Conservation (phyloP, 176 grass and related monocot species). For the Rhynchospora breviuscula region DNA sequence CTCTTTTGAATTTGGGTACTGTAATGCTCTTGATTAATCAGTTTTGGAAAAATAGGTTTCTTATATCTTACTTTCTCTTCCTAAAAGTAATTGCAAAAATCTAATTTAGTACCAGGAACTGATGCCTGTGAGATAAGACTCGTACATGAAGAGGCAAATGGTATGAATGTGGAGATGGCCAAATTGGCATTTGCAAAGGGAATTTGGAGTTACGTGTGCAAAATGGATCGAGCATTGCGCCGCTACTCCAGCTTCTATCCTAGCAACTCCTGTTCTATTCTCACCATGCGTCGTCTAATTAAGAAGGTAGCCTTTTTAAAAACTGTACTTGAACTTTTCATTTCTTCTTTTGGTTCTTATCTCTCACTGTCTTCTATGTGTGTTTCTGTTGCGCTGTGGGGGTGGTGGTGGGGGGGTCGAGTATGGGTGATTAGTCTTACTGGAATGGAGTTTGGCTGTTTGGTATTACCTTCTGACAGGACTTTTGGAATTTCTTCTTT, state of each 20-base stretch:
- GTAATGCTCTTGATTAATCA: background rate
- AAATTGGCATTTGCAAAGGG: slow-evolving; percentile 95
- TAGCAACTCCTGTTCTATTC: slow-evolving; percentile 37
- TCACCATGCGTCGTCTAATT: slow-evolving; percentile 57
- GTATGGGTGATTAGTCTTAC: too few species aligned
- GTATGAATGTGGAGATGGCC: slow-evolving; percentile 90
- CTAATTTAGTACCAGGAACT: slow-evolving; percentile 64
- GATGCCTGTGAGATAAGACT: slow-evolving; percentile 82
- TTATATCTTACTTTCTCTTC: background rate
- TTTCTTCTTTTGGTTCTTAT: background rate
- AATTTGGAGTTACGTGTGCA: slow-evolving; percentile 92
- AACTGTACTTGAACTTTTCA: slow-evolving; percentile 21
- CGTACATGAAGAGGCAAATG: slow-evolving; percentile 84
- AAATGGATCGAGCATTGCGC: slow-evolving; percentile 85
- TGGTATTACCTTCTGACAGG: background rate
- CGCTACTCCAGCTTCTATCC: slow-evolving; percentile 39
- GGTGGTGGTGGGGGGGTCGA: too few species aligned
- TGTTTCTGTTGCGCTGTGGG: background rate
- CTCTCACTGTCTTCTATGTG: slow-evolving; percentile 8
- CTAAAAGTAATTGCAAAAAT: slow-evolving; percentile 2
- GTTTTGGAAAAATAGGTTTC: background rate
- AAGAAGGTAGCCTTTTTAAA: slow-evolving; percentile 53
- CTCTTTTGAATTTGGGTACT: background rate
- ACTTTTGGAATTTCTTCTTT: background rate
- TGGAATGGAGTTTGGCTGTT: background rate